Conservation (phyloP, 2,329 filamentous ascomycete genomes). For the Verticillium isaacii region DNA sequence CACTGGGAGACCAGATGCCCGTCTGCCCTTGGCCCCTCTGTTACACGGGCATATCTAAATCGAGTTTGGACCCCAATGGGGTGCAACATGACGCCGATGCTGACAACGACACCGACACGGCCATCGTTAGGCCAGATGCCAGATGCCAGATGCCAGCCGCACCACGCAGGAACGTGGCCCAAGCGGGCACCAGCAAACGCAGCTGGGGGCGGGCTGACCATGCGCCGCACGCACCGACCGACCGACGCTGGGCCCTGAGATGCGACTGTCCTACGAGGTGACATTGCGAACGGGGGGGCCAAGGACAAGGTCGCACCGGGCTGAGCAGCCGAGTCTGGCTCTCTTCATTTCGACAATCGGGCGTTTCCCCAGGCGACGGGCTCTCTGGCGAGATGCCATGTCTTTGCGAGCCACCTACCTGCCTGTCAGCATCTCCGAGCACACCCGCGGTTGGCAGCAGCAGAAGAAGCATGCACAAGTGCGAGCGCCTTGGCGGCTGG, state of each 20-base stretch:
- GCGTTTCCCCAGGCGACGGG: background rate
- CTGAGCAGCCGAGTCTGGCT: background rate
- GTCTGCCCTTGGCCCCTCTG: background rate
- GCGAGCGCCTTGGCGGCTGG: no score
- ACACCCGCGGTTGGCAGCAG: no score
- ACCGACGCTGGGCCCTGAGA: no score
- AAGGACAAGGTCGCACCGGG: background rate
- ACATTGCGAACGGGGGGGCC: background rate
- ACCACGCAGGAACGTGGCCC: background rate
- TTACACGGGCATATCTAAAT: background rate
- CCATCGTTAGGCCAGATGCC: no score
- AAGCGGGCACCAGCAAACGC: background rate
- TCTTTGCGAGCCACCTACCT: background rate
- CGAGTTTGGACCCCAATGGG: background rate
- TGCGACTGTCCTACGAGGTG: background rate
- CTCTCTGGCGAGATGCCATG: no score
- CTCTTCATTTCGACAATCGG: background rate
- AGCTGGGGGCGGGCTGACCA: background rate
- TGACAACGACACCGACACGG: no score
- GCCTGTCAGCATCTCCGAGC: background rate
- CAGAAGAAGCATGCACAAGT: no score
- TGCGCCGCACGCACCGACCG: background rate
- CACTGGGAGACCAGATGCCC: background rate
- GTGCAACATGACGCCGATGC: background rate
- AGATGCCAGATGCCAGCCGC: background rate